Percentiles rank a stretch among this genome's conserved stretches.
Evolutionary conservation across 441 rosid species (phyloP).

Genomic region (Iberis amara): DNA sequence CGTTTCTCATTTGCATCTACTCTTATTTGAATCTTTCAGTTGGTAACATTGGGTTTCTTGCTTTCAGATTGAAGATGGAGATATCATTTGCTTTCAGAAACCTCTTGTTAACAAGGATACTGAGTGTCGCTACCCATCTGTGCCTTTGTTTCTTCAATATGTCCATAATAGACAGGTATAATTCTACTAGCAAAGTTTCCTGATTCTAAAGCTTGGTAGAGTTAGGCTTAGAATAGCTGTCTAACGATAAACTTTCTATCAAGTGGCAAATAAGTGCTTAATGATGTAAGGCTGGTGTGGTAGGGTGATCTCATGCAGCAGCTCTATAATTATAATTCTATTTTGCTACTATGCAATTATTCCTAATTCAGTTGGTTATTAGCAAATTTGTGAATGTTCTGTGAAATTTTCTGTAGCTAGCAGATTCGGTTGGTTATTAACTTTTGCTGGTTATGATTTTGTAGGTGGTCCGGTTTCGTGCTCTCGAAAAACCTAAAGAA

Average conservation of each 20-base stretch:
- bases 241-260: background rate
- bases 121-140: constrained; percentile 51
- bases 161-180: constrained; percentile 65
- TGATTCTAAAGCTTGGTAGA: constrained; percentile 13
- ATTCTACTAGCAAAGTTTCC: constrained; percentile 36
- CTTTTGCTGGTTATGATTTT: constrained; percentile 21
- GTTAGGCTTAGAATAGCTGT: background rate
- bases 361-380: constrained; percentile 2
- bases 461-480: constrained; percentile 66
- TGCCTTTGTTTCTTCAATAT: constrained; percentile 61
- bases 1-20: no score
- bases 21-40: no score
- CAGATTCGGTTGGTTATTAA: constrained; percentile 5
- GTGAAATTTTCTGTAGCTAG: constrained; percentile 12
- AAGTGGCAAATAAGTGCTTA: background rate
- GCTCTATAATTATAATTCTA: no score
- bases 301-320: constrained; percentile 10
- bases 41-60: constrained; percentile 23
- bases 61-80: constrained; percentile 66
- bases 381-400: constrained; percentile 4
- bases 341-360: constrained; percentile 7
- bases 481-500: constrained; percentile 32
- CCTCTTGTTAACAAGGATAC: constrained; percentile 33
- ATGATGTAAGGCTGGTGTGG: background rate
- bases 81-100: constrained; percentile 63